Evolutionary conservation across 768 basidiomycete species (phyloP), one percentile per base, ranked within the genome.

Genomic region (Thelephora ganbajun): DNA sequence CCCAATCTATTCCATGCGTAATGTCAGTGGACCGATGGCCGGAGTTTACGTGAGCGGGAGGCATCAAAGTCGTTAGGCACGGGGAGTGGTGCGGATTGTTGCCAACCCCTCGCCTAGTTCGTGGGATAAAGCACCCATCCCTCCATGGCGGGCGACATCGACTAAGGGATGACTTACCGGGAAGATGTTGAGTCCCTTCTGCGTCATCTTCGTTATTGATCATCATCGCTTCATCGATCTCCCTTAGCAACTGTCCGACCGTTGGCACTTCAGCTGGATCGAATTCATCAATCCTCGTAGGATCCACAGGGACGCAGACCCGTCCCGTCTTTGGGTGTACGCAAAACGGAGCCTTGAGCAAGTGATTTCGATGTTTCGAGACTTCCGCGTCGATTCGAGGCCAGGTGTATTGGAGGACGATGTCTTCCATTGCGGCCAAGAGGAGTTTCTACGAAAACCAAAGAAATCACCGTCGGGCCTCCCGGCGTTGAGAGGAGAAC

Each of bases 301-400:
- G 83, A 57, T 94, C 84, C 14, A 98, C 71, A 1, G 94, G 96
- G 2, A 99, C 88, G 60, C 94, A 99, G 7, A 99, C 79, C 26
- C 91, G 78, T 1, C 94, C 96, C 2, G 96, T 99, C 53, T 88
- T 88, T 0, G 96, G 96, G 63, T 99, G 96, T 0, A 98, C 70
- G 60, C 93, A 96, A 64, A 99, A 99, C 0, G 96, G 96, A 18
- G 90, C 84, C 65, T 99, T 99, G 47, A 99, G 76, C 67, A 99
- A 73, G 69, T 99, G 96, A 66, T 99, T 98, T 44, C 92, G 76
- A 59, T 93, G 89, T 59, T 98, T 94, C 2, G 92, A 93, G 23
- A 99, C 96, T 63, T 99, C 96, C 12, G 87, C 86, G 62, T 99
- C 96, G 47, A 99, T 75, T 11, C 96, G 80, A 1, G 94, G 94